phyloP scores from a whole-genome alignment of 208 protist genomes.

The Trypanosoma scelopori region DNA sequence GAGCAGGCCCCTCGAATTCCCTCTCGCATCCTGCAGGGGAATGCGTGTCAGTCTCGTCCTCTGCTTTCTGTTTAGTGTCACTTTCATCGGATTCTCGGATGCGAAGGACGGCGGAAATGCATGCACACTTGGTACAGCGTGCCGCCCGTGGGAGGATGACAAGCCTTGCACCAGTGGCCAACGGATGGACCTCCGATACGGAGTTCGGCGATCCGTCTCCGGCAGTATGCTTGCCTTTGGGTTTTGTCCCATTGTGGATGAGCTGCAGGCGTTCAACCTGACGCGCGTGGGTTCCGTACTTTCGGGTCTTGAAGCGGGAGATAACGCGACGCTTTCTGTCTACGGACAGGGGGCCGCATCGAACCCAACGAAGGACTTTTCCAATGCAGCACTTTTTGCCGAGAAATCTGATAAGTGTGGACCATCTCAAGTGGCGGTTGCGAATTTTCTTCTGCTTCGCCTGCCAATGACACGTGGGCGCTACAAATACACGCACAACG shows the following conservation, averaged over 20 bases:
- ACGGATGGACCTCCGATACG: constrained; percentile 30
- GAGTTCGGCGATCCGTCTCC: background rate
- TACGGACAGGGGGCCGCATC: constrained; percentile 24
- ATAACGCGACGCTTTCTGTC: constrained; percentile 12
- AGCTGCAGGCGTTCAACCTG: constrained; percentile 27
- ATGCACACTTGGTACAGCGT: constrained; percentile 17
- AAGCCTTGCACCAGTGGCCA: constrained; percentile 10
- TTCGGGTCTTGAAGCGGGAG: background rate
- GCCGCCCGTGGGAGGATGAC: constrained; percentile 21
- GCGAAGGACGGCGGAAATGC: background rate
- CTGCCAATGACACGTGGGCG: constrained; percentile 26
- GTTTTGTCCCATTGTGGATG: constrained; percentile 35
- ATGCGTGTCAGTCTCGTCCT: background rate
- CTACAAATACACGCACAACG: constrained; percentile 21
- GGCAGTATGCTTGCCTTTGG: constrained; percentile 11
- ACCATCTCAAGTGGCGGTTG: constrained; percentile 18
- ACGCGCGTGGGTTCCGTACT: constrained; percentile 17
- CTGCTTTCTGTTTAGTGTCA: background rate
- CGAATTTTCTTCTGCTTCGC: constrained; percentile 19
- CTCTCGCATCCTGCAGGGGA: background rate
- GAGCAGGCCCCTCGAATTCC: too few species aligned
- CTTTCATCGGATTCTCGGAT: background rate
- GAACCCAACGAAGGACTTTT: constrained; percentile 11
- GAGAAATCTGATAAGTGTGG: constrained; percentile 3
- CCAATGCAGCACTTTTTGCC: constrained; percentile 20